Evolutionary conservation across 2,329 filamentous ascomycete genomes (phyloP).

Genomic region (Curvularia hawaiiensis): DNA sequence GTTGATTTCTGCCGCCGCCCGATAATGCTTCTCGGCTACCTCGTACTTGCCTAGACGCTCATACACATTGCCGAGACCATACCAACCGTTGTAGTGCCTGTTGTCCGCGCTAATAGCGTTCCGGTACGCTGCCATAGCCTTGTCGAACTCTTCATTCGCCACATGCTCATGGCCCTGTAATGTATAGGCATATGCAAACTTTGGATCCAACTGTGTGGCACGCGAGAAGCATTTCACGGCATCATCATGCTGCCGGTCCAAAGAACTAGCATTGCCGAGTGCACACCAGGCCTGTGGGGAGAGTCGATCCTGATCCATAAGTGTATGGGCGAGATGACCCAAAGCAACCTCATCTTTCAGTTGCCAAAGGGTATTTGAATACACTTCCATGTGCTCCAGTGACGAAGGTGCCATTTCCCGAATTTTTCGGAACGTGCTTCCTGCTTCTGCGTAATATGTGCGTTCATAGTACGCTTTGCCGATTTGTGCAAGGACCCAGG

Average conservation of each 20-base stretch:
- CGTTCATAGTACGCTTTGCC: slow-evolving; percentile 92
- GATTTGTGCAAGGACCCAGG: slow-evolving; percentile 91
- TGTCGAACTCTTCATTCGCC: slow-evolving; percentile 95
- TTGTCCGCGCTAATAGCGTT: slow-evolving; percentile 83
- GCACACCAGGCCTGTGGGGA: slow-evolving; percentile 97
- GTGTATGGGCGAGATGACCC: slow-evolving; percentile 87
- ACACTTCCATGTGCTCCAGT: slow-evolving; percentile 95
- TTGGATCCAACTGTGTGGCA: slow-evolving; percentile 86
- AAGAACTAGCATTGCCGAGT: slow-evolving; percentile 91
- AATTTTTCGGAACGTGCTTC: slow-evolving; percentile 82
- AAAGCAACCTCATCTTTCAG: slow-evolving; percentile 90
- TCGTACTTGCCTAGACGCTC: slow-evolving; percentile 91
- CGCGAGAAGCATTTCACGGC: slow-evolving; percentile 93
- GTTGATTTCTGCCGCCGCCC: slow-evolving; percentile 86
- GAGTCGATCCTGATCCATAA: slow-evolving; percentile 84
- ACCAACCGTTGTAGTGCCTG: slow-evolving; percentile 98
- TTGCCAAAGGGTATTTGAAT: slow-evolving; percentile 99
- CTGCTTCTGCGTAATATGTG: slow-evolving; percentile 82
- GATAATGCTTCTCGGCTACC: slow-evolving; percentile 89
- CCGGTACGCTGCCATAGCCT: slow-evolving; percentile 85
- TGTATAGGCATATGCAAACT: slow-evolving; percentile 94
- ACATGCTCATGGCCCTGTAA: slow-evolving; percentile 96
- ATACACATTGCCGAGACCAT: slow-evolving; percentile 80
- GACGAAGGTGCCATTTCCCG: slow-evolving; percentile 80
- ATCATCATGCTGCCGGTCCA: slow-evolving; percentile 91